These are phyloP conservation scores for Backusella westeae DNA, from an alignment of 192 early-diverging fungal species.

Conservation along the genomic window DNA sequence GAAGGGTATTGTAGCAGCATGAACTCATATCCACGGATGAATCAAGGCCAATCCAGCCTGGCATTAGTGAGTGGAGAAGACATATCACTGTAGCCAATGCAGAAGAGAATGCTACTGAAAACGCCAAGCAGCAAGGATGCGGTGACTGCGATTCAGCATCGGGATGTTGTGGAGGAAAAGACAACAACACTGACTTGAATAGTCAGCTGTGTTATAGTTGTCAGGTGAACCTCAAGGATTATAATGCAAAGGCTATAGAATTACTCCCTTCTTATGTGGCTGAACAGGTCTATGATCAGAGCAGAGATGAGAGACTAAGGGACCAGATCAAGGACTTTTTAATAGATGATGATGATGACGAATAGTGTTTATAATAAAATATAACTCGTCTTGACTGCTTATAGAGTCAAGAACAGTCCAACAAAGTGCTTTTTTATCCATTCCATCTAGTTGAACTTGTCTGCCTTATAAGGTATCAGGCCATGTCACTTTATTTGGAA, in stretches of 20 bases:
- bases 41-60: constrained; percentile 42
- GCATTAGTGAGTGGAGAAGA: constrained; percentile 47
- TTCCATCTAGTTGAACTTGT: too few species aligned
- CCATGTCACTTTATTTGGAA: too few species aligned
- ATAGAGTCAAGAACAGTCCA: too few species aligned
- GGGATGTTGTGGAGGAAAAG: background rate
- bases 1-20: background rate
- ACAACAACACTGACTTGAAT: constrained; percentile 27
- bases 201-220: constrained; percentile 52
- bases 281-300: constrained; percentile 30
- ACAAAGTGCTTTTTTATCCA: too few species aligned
- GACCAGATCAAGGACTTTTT: constrained; percentile 66
- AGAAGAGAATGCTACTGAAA: background rate
- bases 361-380: constrained; percentile 1
- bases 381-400: too few species aligned
- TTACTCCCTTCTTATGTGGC: constrained; percentile 43
- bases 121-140: constrained; percentile 8
- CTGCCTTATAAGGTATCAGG: too few species aligned
- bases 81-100: constrained; percentile 41
- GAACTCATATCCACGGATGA: background rate
- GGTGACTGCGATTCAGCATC: constrained; percentile 10
- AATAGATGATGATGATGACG: constrained; percentile 41
- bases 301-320: constrained; percentile 47
- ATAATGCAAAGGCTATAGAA: constrained; percentile 27
- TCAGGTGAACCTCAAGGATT: constrained; percentile 47